Evolutionary conservation across 176 grass and related monocot species (phyloP), one percentile per base, ranked within the genome.

Genomic region (Lolium rigidum): DNA sequence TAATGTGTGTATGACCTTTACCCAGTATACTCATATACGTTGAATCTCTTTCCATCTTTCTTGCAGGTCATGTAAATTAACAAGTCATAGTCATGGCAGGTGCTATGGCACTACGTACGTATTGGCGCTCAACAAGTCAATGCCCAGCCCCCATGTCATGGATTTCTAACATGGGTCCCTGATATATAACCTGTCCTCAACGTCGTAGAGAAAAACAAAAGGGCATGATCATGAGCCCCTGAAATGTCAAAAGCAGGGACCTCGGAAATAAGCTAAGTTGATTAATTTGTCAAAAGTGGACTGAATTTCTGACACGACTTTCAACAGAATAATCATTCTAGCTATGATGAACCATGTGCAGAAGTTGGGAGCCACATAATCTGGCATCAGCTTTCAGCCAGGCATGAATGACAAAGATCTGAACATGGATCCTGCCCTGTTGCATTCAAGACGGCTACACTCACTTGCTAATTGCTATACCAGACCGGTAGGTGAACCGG

Each of bases 301-400:
- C 49, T 10, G 13, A 73, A 49, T 65, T 66, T 57, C 35, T 12
- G 2, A 17, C 25, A 74, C 25, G 44, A 43, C 77, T 44, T 83
- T 83, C 84, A 79, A 83, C 46, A 61, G 13, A 65, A 64, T 56
- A 65, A 83, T 87, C 73, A 83, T 73, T 56, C 16, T 31, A 54
- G 85, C 80, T 79, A 84, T 78, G 37, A 77, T 47, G 83, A 48
- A 49, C 64, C 84, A 83, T 90, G 73, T 83, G 74, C 80, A 69
- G 37, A 82, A 86, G 50, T 57, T 68, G 58, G 12, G 55, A 74
- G 76, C 25, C 80, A 65, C 49, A 74, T 55, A 79, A 73, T 83
- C 55, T 37, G 64, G 54, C 14, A 17, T 18, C 63, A 55, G 38
- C 72, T 80, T 43, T 47, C 82, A 75, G 73, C 60, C 76, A 57